A percentile compares a stretch with the other conserved stretches of the same genome.
Conservation (phyloP, 495 filamentous ascomycete species). For the Trichodelitschia bisporula region DNA sequence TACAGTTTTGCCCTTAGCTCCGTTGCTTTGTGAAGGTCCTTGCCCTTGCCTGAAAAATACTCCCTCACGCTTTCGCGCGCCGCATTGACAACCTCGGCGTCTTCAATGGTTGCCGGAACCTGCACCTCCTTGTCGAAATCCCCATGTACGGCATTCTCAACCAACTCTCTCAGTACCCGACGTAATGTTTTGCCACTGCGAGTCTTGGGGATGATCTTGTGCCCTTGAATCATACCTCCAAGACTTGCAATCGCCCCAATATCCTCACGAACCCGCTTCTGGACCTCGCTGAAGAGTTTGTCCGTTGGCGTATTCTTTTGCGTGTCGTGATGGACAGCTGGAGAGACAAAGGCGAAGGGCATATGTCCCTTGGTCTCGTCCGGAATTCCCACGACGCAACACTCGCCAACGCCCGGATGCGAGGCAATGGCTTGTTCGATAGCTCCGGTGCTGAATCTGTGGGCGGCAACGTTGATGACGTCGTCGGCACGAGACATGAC, state of each 20-base stretch:
- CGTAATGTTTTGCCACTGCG: conserved; percentile 69
- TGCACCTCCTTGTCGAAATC: conserved; percentile 26
- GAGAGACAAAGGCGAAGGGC: conserved; percentile 67
- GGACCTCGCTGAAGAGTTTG: conserved; percentile 32
- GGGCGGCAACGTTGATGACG: conserved; percentile 86
- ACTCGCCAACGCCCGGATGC: conserved; percentile 55
- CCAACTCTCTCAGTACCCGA: conserved; percentile 51
- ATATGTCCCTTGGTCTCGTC: conserved; percentile 71
- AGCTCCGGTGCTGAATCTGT: conserved; percentile 67
- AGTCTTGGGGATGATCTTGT: conserved; percentile 84
- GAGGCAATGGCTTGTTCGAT: conserved; percentile 80
- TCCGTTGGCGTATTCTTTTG: conserved; percentile 17
- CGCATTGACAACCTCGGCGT: conserved; percentile 28
- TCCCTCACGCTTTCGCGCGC: conserved; percentile 27
- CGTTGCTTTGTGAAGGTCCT: conserved; percentile 23
- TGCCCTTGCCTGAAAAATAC: conserved; percentile 28
- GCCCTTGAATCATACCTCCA: conserved; percentile 61
- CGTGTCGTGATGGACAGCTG: conserved; percentile 23
- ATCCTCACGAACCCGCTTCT: conserved; percentile 45
- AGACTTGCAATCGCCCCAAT: conserved; percentile 72
- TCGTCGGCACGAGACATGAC: conserved; percentile 77
- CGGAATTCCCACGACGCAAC: conserved; percentile 63
- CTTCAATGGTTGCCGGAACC: conserved; percentile 36
- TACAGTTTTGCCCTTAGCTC: conserved; percentile 28
- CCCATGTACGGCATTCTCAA: conserved; percentile 35